Evolutionary conservation across 2,329 filamentous ascomycete genomes (phyloP).

Genomic region (Colletotrichum sublineola): DNA sequence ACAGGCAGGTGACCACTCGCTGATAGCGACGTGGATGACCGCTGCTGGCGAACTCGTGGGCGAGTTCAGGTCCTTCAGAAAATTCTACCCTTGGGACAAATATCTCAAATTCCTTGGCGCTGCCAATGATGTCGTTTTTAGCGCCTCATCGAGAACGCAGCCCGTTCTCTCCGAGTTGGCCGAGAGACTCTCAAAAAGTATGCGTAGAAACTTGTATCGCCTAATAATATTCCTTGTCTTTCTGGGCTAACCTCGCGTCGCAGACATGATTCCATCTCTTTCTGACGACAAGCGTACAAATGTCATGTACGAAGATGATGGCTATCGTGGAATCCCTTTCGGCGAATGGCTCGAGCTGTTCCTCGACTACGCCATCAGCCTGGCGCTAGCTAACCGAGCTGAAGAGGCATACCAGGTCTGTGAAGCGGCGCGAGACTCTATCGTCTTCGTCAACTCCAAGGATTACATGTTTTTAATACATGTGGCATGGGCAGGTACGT

Average conservation of each 20-base stretch:
- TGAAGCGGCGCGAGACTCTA: slow-evolving; percentile 82
- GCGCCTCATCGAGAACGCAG: slow-evolving; percentile 38
- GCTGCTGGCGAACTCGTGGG: slow-evolving; percentile 71
- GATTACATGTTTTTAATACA: slow-evolving; percentile 80
- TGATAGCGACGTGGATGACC: slow-evolving; percentile 68
- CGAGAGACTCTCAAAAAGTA: slow-evolving; percentile 67
- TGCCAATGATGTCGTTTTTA: slow-evolving; percentile 42
- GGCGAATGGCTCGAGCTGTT: slow-evolving; percentile 91
- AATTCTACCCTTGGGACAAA: slow-evolving; percentile 77
- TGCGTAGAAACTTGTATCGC: slow-evolving; percentile 45
- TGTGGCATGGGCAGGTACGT: slow-evolving; percentile 77
- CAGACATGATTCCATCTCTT: slow-evolving; percentile 51
- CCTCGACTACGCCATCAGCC: slow-evolving; percentile 84
- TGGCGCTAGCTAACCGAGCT: slow-evolving; percentile 76
- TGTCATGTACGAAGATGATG: slow-evolving; percentile 53
- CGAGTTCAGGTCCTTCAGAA: slow-evolving; percentile 73
- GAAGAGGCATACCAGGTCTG: slow-evolving; percentile 85
- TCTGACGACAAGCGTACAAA: slow-evolving; percentile 43
- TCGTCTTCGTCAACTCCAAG: slow-evolving; percentile 81
- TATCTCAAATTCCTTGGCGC: slow-evolving; percentile 70
- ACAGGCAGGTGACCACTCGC: slow-evolving; percentile 57
- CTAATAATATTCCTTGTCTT: background rate
- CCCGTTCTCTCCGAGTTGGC: slow-evolving; percentile 59
- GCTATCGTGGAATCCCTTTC: slow-evolving; percentile 84
- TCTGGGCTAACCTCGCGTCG: background rate